phyloP scores from a whole-genome alignment of 495 filamentous ascomycete species.

The Aspergillus egyptiacus region DNA sequence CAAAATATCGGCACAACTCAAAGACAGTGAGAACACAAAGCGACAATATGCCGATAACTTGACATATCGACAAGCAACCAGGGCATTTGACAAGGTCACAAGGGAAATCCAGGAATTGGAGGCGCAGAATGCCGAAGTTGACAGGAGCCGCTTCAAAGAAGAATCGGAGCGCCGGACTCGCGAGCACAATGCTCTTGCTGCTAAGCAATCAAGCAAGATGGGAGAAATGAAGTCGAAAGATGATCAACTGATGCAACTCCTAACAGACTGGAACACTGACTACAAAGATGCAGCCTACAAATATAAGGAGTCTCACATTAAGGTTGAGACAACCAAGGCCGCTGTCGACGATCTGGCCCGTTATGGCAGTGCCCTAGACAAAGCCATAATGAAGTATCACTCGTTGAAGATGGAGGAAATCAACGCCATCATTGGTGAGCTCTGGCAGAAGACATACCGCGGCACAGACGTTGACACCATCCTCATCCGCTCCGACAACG shows the following conservation, averaged over 20 bases:
- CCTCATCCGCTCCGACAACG: slow-evolving; percentile 84
- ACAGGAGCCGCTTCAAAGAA: slow-evolving; percentile 64
- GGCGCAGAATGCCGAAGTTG: slow-evolving; percentile 72
- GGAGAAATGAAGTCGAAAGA: slow-evolving; percentile 78
- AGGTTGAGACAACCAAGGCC: slow-evolving; percentile 87
- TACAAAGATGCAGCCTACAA: slow-evolving; percentile 77
- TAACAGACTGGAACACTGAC: slow-evolving; percentile 74
- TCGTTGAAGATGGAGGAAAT: slow-evolving; percentile 97
- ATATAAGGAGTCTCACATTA: slow-evolving; percentile 84
- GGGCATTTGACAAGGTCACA: slow-evolving; percentile 58
- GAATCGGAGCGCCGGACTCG: slow-evolving; percentile 61
- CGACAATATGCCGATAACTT: slow-evolving; percentile 83
- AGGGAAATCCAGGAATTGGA: slow-evolving; percentile 71
- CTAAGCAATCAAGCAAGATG: slow-evolving; percentile 57
- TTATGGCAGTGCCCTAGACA: slow-evolving; percentile 75
- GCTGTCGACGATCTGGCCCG: slow-evolving; percentile 83
- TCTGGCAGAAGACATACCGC: slow-evolving; percentile 95
- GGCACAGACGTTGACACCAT: slow-evolving; percentile 97
- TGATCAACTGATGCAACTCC: slow-evolving; percentile 59
- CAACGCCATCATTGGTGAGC: slow-evolving; percentile 87
- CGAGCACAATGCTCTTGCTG: slow-evolving; percentile 53
- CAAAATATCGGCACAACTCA: slow-evolving; percentile 68
- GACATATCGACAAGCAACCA: slow-evolving; percentile 66
- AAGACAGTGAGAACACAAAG: slow-evolving; percentile 70
- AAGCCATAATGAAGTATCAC: slow-evolving; percentile 96